Evolutionary conservation across 208 protist genomes (phyloP).

Genomic region (Acanthamoeba royreba): DNA sequence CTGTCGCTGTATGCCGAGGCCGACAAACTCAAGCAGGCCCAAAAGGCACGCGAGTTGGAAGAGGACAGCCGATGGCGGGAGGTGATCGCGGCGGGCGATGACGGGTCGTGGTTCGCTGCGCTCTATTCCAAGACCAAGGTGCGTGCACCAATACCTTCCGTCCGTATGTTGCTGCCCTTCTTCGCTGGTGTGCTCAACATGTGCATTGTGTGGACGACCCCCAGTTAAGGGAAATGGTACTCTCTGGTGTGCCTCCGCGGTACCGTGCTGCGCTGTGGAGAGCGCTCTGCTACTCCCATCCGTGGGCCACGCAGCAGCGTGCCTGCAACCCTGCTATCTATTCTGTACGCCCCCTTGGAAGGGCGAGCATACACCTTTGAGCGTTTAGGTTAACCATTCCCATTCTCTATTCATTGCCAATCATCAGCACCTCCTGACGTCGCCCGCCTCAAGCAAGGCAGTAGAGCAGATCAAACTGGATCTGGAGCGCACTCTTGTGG

Average conservation of each 20-base stretch:
- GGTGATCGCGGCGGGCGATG: not conserved
- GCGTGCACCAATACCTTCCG: not conserved
- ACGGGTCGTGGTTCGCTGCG: not conserved
- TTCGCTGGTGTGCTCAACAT: not conserved
- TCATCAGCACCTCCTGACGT: no score
- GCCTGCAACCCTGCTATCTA: not conserved
- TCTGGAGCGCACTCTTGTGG: not conserved
- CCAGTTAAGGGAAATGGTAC: not conserved
- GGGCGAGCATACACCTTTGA: no score
- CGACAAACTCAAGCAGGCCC: not conserved
- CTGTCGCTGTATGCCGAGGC: not conserved
- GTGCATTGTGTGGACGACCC: not conserved
- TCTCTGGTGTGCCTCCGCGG: not conserved
- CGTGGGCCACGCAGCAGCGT: not conserved
- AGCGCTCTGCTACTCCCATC: not conserved
- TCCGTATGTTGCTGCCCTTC: not conserved
- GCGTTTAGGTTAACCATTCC: no score
- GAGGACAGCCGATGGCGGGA: not conserved
- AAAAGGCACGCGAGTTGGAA: not conserved
- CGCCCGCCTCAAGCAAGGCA: not conserved
- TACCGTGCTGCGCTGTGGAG: not conserved
- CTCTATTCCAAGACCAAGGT: not conserved
- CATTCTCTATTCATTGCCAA: no score
- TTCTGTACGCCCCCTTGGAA: not conserved
- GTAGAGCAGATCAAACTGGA: not conserved